Conservation (phyloP, 2,329 filamentous ascomycete species). For the Penicillium brevicompactum region DNA sequence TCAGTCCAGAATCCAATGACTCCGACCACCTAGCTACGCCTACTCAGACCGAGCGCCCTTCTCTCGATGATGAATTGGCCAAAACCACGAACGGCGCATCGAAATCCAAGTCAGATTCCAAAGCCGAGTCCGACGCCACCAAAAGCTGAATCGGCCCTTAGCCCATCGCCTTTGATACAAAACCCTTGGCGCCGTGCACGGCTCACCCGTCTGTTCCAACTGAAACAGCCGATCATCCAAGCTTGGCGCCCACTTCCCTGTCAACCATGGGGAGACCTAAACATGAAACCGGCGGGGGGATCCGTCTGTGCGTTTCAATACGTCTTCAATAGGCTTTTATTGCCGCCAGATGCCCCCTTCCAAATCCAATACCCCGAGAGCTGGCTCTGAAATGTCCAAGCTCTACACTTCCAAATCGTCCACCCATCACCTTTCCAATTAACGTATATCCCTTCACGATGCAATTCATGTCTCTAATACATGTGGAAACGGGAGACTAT, state of each 20-base stretch:
- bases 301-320: neutral
- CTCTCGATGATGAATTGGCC: constrained; percentile 1
- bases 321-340: neutral
- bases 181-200: constrained; percentile 11
- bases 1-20: constrained; percentile 57
- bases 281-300: neutral
- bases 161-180: constrained; percentile 14
- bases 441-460: constrained; percentile 10
- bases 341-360: neutral
- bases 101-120: constrained; percentile 5
- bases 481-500: constrained; percentile 4
- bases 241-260: constrained; percentile 3
- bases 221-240: constrained; percentile 9
- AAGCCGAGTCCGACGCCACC: constrained; percentile 9
- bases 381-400: neutral
- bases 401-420: neutral
- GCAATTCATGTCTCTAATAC: constrained; percentile 13
- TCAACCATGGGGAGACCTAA: neutral
- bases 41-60: constrained; percentile 27
- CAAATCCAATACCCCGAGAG: neutral
- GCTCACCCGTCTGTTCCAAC: constrained; percentile 5
- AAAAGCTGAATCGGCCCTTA: constrained; percentile 15
- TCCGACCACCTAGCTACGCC: constrained; percentile 36
- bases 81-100: constrained; percentile 13
- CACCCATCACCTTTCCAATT: constrained; percentile 1